Base-by-base conservation (phyloP, 768 basidiomycete species). In the Cyclocybe aegerita region DNA sequence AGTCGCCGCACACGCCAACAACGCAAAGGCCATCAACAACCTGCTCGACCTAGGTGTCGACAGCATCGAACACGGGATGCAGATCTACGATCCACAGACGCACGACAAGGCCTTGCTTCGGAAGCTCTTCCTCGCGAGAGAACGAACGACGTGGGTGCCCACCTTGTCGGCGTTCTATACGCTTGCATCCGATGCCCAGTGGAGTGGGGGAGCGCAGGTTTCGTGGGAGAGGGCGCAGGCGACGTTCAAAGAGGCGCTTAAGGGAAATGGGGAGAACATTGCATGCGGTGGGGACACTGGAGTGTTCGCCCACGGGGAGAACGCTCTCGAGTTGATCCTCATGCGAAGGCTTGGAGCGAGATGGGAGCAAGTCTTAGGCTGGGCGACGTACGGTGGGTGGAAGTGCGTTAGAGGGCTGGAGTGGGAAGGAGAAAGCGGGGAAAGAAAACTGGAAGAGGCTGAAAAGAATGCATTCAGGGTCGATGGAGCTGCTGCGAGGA, bases 271-370 rank as follows among this genome's bases (percentile, higher is more conserved):
- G 54, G 72, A 77, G 8, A 71, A 73, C 46, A 72, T 86, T 45
- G 81, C 81, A 6, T 80, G 79, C 59, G 83, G 84, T 6, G 82
- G 84, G 1, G 82, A 86, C 63, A 86, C 84, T 2, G 85, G 83
- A 7, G 75, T 77, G 2, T 86, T 86, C 61, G 57, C 76, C 12
- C 85, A 85, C 58, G 84, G 83, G 0, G 67, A 73, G 54, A 86
- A 86, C 58, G 74, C 79, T 23, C 64, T 79, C 37, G 85, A 86
- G 70, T 68, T 86, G 72, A 67, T 75, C 56, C 62, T 85, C 30
- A 85, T 86, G 86, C 75, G 77, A 10, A 58, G 63, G 23, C 67
- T 82, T 1, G 83, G 84, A 1, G 82, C 79, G 15, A 65, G 69
- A 17, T 80, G 78, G 78, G 62, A 65, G 32, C 67, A 69, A 46